Conservation (phyloP, 306 rosid species). For the Prunus salicina region DNA sequence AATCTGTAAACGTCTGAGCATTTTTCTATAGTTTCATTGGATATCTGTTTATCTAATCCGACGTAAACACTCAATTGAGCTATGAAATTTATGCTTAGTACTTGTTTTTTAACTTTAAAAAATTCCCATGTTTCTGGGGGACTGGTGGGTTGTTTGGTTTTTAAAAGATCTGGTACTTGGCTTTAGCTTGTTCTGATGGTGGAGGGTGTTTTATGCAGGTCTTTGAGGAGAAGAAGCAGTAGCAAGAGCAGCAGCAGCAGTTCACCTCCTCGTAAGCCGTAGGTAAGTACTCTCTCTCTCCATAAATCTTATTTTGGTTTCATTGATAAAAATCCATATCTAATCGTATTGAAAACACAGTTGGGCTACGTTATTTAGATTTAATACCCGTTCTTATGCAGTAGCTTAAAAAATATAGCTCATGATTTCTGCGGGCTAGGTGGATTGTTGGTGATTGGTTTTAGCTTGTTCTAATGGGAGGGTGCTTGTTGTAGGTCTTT, state of each 20-base stretch:
- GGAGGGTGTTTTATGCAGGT: constrained; percentile 41
- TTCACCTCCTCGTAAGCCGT: constrained; percentile 75
- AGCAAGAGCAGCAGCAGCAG: constrained; percentile 94
- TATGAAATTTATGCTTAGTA: neutral
- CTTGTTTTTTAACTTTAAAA: neutral
- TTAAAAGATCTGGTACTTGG: neutral
- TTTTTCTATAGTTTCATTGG: neutral
- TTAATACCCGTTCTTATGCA: neutral
- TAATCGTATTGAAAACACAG: neutral
- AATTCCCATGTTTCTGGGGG: neutral
- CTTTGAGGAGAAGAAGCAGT: constrained; percentile 77
- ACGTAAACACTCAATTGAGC: too few species aligned
- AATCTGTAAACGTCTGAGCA: neutral
- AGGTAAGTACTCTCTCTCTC: constrained; percentile 15
- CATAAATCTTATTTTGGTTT: neutral
- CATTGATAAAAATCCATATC: neutral
- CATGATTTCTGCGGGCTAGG: neutral
- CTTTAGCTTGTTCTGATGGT: neutral
- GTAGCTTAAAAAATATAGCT: neutral
- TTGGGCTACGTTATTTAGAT: neutral
- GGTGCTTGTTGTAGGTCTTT: constrained; percentile 45
- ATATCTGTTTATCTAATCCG: neutral
- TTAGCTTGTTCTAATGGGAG: neutral
- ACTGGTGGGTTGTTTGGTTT: neutral
- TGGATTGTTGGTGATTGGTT: neutral